Evolutionary conservation across 176 grass and related monocot species (phyloP).

Genomic region (Typha latifolia): DNA sequence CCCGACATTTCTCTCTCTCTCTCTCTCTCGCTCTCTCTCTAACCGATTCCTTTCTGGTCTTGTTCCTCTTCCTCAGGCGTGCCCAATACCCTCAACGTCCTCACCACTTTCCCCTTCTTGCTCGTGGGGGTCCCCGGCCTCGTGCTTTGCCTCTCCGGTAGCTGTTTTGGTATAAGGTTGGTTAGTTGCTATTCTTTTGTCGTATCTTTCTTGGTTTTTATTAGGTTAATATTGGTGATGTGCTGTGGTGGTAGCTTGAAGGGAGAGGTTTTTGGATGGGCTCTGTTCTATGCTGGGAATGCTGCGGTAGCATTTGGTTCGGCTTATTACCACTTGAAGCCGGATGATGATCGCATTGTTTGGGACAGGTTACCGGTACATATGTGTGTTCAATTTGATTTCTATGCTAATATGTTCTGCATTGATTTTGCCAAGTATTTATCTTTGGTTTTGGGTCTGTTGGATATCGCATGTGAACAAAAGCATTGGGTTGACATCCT

Average conservation of each 20-base stretch:
- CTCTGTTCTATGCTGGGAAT: constrained; percentile 68
- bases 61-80: constrained; percentile 35
- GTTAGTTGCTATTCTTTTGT: background rate
- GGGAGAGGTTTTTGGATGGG: constrained; percentile 78
- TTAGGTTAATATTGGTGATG: background rate
- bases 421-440: background rate
- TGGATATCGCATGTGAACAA: background rate
- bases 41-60: background rate
- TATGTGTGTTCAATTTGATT: constrained; percentile 29
- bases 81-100: constrained; percentile 90
- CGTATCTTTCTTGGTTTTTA: background rate
- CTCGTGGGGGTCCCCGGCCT: constrained; percentile 73
- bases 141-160: constrained; percentile 72
- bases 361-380: constrained; percentile 99
- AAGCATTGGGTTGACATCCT: background rate
- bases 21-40: background rate
- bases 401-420: background rate
- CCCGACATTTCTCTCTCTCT: background rate
- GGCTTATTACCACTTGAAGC: constrained; percentile 98
- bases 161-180: constrained; percentile 90
- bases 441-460: background rate
- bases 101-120: constrained; percentile 76
- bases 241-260: constrained; percentile 51
- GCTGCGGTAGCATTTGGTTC: constrained; percentile 82
- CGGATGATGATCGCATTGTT: constrained; percentile 76